These are phyloP conservation scores for Cyclaneusma minus DNA, from an alignment of 2,329 filamentous ascomycete species.

Conservation along the genomic window DNA sequence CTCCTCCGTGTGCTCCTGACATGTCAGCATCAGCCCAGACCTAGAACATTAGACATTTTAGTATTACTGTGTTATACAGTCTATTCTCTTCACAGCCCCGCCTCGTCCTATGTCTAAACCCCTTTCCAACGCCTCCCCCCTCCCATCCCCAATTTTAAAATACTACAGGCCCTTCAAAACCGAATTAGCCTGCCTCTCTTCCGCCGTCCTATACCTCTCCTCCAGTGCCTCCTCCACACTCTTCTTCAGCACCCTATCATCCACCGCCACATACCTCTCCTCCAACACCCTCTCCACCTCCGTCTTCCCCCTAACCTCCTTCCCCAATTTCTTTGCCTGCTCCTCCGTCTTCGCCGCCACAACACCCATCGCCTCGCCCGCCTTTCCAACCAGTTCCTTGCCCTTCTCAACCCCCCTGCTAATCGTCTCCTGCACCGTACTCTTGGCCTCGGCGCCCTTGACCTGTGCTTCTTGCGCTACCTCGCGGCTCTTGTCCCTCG, in stretches of 20 bases:
- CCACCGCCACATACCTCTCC: slow-evolving; percentile 32
- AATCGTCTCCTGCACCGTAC: slow-evolving; percentile 20
- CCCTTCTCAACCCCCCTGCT: slow-evolving; percentile 18
- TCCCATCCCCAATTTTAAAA: too few relatives aligned
- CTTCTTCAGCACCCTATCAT: slow-evolving; percentile 24
- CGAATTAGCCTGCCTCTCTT: slow-evolving; percentile 19
- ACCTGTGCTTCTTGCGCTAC: slow-evolving; percentile 13
- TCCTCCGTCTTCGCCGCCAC: slow-evolving; percentile 22
- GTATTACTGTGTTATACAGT: too few relatives aligned
- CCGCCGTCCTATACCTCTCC: slow-evolving; percentile 36
- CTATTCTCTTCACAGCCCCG: too few relatives aligned
- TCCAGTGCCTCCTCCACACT: slow-evolving; percentile 35
- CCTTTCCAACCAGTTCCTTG: slow-evolving; percentile 22
- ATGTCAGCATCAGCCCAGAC: too few relatives aligned
- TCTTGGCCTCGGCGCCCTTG: slow-evolving; percentile 22
- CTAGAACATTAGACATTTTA: too few relatives aligned
- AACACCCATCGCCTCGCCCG: slow-evolving; percentile 20
- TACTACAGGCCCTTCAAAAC: slow-evolving; percentile 19
- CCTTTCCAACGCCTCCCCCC: too few relatives aligned
- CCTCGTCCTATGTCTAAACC: too few relatives aligned
- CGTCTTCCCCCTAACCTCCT: slow-evolving; percentile 26
- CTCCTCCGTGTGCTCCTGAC: too few relatives aligned
- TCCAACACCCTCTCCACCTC: slow-evolving; percentile 31
- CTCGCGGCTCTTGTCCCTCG: slow-evolving; percentile 1
- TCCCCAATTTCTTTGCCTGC: slow-evolving; percentile 3